Evolutionary conservation across 768 basidiomycete genomes (phyloP).

Genomic region (Tulasnella sp.): DNA sequence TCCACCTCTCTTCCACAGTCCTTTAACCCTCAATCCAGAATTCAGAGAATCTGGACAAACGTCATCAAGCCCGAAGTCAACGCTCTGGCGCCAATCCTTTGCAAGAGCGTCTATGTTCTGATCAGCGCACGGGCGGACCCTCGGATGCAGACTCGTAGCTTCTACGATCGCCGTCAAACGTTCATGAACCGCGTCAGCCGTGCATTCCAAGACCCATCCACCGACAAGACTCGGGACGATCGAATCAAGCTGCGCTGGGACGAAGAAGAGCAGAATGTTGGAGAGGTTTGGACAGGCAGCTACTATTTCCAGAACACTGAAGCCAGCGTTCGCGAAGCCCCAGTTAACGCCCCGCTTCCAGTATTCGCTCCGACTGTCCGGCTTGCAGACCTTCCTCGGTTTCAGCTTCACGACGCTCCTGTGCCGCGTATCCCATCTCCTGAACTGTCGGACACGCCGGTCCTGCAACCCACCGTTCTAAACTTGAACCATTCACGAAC

Average conservation of each 20-base stretch:
- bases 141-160: neutral
- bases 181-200: neutral
- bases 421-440: neutral
- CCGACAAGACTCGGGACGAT: neutral
- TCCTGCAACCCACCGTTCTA: neutral
- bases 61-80: neutral
- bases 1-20: neutral
- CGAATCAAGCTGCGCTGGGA: neutral
- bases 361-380: neutral
- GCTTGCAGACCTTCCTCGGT: constrained; percentile 7
- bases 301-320: constrained; percentile 13
- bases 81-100: constrained; percentile 3
- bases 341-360: neutral
- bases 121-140: neutral
- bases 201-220: neutral
- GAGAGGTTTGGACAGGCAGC: constrained; percentile 3
- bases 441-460: neutral
- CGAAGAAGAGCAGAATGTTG: neutral
- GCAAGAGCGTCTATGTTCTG: constrained; percentile 12
- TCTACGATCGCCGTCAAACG: neutral
- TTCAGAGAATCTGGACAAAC: neutral
- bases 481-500: constrained; percentile 4
- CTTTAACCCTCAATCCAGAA: neutral
- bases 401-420: neutral
- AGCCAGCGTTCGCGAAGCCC: neutral